Evolutionary conservation across 176 grass and related monocot species (phyloP).

Genomic region (Alopecurus myosuroides): DNA sequence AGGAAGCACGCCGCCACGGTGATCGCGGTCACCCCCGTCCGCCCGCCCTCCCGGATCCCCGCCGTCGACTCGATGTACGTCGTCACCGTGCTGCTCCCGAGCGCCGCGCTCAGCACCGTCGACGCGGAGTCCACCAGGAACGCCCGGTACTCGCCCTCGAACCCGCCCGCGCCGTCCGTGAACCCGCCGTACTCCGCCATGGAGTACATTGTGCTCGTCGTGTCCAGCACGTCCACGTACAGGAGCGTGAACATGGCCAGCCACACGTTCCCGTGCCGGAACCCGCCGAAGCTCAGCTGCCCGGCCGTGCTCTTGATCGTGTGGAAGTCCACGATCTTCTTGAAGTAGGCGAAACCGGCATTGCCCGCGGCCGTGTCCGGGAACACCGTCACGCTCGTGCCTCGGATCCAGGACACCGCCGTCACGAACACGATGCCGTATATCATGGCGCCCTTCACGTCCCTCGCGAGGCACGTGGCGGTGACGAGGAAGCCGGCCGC

Average conservation of each 20-base stretch:
- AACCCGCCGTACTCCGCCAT: conserved; percentile 77
- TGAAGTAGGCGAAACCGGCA: conserved; percentile 61
- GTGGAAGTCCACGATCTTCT: conserved; percentile 50
- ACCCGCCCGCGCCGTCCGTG: conserved; percentile 34
- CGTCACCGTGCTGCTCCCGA: conserved; percentile 61
- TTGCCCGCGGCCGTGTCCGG: conserved; percentile 51
- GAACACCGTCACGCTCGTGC: conserved; percentile 56
- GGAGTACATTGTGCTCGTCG: conserved; percentile 66
- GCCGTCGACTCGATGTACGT: conserved; percentile 70
- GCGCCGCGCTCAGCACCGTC: conserved; percentile 50
- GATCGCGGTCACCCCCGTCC: conserved; percentile 59
- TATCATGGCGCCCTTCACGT: conserved; percentile 60
- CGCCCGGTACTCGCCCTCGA: conserved; percentile 64
- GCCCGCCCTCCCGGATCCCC: conserved; percentile 60
- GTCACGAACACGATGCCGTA: conserved; percentile 77
- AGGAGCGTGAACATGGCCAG: conserved; percentile 51
- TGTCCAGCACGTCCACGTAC: conserved; percentile 70
- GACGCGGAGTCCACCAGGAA: conserved; percentile 58
- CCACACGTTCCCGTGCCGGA: conserved; percentile 40
- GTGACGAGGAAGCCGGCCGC: conserved; percentile 54
- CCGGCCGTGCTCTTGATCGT: conserved; percentile 42
- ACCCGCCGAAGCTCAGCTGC: conserved; percentile 39
- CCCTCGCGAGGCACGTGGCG: conserved; percentile 40
- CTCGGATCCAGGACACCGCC: conserved; percentile 52
- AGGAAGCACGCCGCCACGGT: conserved; percentile 50